Conservation (phyloP, 2,329 filamentous ascomycete species). For the Neonectria punicea region DNA sequence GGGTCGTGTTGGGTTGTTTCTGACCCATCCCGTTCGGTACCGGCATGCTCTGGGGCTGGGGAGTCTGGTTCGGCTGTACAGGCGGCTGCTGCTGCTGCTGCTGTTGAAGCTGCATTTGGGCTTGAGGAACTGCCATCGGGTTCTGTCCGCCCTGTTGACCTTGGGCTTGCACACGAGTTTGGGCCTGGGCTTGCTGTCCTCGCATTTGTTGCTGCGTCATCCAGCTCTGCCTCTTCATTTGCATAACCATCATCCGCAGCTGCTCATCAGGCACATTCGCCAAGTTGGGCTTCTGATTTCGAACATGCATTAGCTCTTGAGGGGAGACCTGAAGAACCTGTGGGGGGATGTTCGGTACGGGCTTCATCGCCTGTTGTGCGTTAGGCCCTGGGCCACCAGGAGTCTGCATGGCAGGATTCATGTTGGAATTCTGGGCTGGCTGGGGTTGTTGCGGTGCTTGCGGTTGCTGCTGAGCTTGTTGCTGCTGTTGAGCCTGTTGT, state of each 20-base stretch:
- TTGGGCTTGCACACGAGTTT: conserved; percentile 48
- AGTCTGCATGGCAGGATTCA: conserved; percentile 39
- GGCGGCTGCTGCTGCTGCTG: conserved; percentile 55
- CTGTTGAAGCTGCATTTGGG: conserved; percentile 63
- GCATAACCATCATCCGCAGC: conserved; percentile 45
- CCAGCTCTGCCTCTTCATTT: conserved; percentile 49
- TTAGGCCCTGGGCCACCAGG: conserved; percentile 41
- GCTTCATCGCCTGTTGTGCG: conserved; percentile 41
- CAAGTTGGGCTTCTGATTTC: conserved; percentile 40
- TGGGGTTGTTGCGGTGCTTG: conserved; percentile 33
- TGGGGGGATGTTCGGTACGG: conserved; percentile 42
- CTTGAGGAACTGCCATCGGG: conserved; percentile 58
- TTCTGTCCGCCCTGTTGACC: conserved; percentile 49
- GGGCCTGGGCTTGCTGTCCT: conserved; percentile 49
- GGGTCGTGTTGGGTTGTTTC: conserved; percentile 44
- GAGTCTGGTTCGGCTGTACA: conserved; percentile 52
- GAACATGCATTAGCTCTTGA: conserved; percentile 48
- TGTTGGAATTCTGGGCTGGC: conserved; percentile 46
- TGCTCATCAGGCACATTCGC: conserved; percentile 48
- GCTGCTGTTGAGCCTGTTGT: conserved; percentile 34
- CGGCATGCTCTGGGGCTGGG: conserved; percentile 52
- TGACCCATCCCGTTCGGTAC: conserved; percentile 55
- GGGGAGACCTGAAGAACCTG: conserved; percentile 48
- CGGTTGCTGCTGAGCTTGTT: conserved; percentile 35
- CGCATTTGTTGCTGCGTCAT: conserved; percentile 45